phyloP scores from a whole-genome alignment of 768 basidiomycete genomes.

The Phanerodontia chrysosporium region DNA sequence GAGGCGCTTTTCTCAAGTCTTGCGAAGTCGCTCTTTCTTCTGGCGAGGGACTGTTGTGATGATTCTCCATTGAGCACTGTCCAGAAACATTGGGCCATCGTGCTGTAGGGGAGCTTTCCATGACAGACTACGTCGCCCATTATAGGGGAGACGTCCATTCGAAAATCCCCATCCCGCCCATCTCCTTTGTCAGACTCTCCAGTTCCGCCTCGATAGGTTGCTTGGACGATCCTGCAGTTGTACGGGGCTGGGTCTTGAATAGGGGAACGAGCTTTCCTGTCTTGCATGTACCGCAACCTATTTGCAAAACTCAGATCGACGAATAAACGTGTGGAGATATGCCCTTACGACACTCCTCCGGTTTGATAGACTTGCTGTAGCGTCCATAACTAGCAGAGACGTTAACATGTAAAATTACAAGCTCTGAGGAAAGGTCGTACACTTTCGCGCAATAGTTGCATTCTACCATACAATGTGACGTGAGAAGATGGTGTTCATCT shows the following conservation, averaged over 20 bases:
- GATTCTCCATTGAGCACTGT: no score
- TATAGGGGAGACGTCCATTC: background rate
- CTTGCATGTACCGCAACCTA: slow-evolving; percentile 68
- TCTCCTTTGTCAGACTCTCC: background rate
- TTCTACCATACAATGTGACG: slow-evolving; percentile 34
- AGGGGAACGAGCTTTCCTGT: slow-evolving; percentile 54
- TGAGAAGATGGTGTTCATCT: background rate
- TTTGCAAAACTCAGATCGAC: background rate
- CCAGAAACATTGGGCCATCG: no score
- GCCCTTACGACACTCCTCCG: slow-evolving; percentile 57
- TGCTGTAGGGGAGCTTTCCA: no score
- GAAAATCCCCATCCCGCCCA: background rate
- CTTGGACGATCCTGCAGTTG: slow-evolving; percentile 10
- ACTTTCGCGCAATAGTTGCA: slow-evolving; percentile 61
- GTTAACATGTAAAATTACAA: background rate
- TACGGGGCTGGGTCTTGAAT: slow-evolving; percentile 39
- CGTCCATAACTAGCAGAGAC: slow-evolving; percentile 56
- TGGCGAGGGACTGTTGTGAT: no score
- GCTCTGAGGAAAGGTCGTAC: slow-evolving; percentile 32
- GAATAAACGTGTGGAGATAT: background rate
- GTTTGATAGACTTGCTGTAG: slow-evolving; percentile 66
- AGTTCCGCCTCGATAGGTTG: background rate
- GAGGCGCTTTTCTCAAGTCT: no score
- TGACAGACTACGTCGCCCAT: no score
- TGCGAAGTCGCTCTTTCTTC: no score